These are phyloP conservation scores for Aureobasidium sp. DNA, from an alignment of 2,329 filamentous ascomycete species.

Conservation along the genomic window DNA sequence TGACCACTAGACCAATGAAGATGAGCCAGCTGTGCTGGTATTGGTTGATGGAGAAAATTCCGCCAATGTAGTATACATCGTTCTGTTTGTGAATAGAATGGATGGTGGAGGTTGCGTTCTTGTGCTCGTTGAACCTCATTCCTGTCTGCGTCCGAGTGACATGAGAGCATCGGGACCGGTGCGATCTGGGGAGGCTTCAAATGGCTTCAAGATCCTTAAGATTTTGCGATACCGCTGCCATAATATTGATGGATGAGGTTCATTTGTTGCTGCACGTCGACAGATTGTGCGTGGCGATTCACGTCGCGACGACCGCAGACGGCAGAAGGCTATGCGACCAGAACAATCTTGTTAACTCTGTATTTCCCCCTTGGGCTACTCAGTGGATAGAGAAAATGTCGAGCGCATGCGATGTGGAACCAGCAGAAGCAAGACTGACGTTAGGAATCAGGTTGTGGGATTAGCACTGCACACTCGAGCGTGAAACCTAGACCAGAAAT, in stretches of 20 bases:
- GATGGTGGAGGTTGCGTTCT: no score
- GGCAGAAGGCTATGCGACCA: background rate
- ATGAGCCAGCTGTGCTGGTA: constrained; percentile 11
- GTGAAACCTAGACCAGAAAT: background rate
- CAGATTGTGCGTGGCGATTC: background rate
- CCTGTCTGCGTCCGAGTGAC: no score
- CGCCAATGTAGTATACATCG: background rate
- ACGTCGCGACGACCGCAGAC: background rate
- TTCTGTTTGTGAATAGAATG: no score
- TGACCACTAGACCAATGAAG: constrained; percentile 16
- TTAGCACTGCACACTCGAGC: background rate
- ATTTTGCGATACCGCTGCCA: background rate
- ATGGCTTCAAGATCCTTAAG: background rate
- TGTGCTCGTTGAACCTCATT: no score
- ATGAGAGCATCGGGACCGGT: no score
- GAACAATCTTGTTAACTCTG: background rate
- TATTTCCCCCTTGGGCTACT: background rate
- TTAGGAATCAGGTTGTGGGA: background rate
- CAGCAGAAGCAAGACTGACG: no score
- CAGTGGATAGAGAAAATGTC: background rate
- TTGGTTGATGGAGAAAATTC: background rate
- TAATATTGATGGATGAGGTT: background rate
- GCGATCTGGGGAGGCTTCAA: no score
- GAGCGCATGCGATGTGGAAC: background rate
- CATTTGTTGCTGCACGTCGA: background rate